phyloP scores from a whole-genome alignment of 2,329 filamentous ascomycete genomes.

The Venturia oleaginea region DNA sequence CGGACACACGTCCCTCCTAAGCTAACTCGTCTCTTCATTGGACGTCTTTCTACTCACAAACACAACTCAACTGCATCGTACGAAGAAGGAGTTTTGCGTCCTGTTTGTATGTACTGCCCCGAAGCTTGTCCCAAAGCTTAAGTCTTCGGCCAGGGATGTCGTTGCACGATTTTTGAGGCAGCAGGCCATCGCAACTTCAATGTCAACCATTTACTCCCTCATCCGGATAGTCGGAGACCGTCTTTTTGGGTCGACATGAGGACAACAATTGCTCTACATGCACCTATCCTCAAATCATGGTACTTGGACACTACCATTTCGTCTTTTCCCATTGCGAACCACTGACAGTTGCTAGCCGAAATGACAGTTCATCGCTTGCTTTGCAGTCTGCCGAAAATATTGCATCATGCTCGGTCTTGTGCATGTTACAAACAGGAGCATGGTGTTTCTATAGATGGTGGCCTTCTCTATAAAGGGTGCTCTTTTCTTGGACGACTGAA shows the following conservation, averaged over 20 bases:
- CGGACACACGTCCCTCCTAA: neutral
- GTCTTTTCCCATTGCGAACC: neutral
- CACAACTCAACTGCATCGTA: neutral
- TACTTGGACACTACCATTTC: neutral
- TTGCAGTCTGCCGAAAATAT: neutral
- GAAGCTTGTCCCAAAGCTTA: neutral
- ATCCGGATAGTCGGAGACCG: neutral
- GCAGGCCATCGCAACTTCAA: neutral
- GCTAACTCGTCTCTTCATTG: neutral
- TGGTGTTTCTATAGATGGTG: neutral
- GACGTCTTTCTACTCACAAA: neutral
- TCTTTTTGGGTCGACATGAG: neutral
- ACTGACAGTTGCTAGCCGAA: neutral
- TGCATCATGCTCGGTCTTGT: neutral
- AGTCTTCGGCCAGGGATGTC: neutral
- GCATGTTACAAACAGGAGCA: neutral
- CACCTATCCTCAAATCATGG: neutral
- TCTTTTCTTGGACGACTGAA: neutral
- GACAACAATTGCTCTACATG: neutral
- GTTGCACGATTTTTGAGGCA: neutral
- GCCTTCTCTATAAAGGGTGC: conserved; percentile 1
- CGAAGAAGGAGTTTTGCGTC: neutral
- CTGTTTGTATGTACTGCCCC: neutral
- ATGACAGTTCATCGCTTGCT: conserved; percentile 2
- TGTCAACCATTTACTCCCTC: neutral